Percentiles rank a stretch among this genome's conserved stretches.
These are phyloP conservation scores for Arthrobotrys megalospora DNA, from an alignment of 2,329 filamentous ascomycete species.

Conservation along the genomic window DNA sequence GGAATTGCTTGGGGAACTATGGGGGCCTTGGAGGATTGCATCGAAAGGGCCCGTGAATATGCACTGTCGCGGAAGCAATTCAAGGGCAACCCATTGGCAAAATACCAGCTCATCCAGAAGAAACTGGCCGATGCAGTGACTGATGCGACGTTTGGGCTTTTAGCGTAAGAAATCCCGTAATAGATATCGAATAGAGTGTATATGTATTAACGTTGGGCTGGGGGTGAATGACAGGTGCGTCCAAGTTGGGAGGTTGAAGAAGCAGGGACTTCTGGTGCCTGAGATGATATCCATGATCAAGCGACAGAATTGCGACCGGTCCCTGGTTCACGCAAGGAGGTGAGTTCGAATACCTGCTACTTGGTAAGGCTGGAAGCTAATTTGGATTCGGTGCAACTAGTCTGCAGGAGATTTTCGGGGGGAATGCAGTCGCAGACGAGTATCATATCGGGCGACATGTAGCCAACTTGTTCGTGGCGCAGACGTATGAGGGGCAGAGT, in stretches of 20 bases:
- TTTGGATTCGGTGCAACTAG: slow-evolving; percentile 66
- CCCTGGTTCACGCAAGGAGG: slow-evolving; percentile 81
- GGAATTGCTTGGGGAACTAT: slow-evolving; percentile 96
- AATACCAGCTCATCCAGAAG: slow-evolving; percentile 97
- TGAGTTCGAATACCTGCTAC: slow-evolving; percentile 63
- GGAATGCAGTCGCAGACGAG: slow-evolving; percentile 98
- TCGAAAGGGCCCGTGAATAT: slow-evolving; percentile 84
- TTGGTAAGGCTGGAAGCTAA: neutral
- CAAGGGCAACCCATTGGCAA: slow-evolving; percentile 93
- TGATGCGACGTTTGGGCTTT: slow-evolving; percentile 90
- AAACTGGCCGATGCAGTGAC: slow-evolving; percentile 94
- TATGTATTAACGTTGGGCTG: neutral
- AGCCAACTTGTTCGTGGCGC: slow-evolving; percentile 94
- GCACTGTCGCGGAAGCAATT: slow-evolving; percentile 96
- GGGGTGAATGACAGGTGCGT: slow-evolving; percentile 69
- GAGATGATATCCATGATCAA: slow-evolving; percentile 99
- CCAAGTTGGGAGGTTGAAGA: slow-evolving; percentile 93
- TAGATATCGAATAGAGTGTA: neutral
- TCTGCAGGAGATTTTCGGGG: slow-evolving; percentile 95
- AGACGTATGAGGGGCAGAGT: slow-evolving; percentile 98
- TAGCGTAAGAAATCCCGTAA: slow-evolving; percentile 71
- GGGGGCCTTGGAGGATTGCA: slow-evolving; percentile 92
- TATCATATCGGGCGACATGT: slow-evolving; percentile 96
- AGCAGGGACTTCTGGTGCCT: slow-evolving; percentile 86
- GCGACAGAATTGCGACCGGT: slow-evolving; percentile 95